Evolutionary conservation across 2,329 filamentous ascomycete species (phyloP).

Genomic region (Fusarium poae): DNA sequence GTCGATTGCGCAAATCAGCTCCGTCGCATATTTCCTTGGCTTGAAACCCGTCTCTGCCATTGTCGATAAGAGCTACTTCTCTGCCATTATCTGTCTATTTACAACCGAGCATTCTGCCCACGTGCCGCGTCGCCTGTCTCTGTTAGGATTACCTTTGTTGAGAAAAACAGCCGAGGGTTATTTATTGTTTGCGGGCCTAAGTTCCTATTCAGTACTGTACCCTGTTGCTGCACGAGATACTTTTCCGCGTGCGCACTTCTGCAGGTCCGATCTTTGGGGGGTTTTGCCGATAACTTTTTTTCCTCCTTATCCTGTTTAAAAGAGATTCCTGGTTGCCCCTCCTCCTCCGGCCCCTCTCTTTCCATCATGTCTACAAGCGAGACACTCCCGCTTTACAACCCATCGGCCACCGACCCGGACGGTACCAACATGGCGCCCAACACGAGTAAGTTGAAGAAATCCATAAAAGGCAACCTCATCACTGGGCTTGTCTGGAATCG

Average conservation of each 20-base stretch:
- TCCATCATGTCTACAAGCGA: slow-evolving; percentile 51
- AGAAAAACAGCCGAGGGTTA: slow-evolving; percentile 20
- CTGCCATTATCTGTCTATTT: slow-evolving; percentile 16
- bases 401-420: slow-evolving; percentile 46
- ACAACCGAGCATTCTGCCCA: slow-evolving; percentile 18
- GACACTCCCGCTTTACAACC: slow-evolving; percentile 52
- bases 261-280: slow-evolving; percentile 31
- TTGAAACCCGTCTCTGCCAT: slow-evolving; percentile 35
- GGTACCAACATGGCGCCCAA: slow-evolving; percentile 53
- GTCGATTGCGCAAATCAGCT: slow-evolving; percentile 33
- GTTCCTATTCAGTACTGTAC: neutral
- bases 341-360: slow-evolving; percentile 45
- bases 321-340: slow-evolving; percentile 43
- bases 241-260: slow-evolving; percentile 25
- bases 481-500: neutral
- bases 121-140: slow-evolving; percentile 35
- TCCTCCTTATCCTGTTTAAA: slow-evolving; percentile 38
- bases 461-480: neutral
- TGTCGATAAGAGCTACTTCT: slow-evolving; percentile 38
- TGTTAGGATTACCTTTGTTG: slow-evolving; percentile 26
- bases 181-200: slow-evolving; percentile 18
- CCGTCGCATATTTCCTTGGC: slow-evolving; percentile 32
- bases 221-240: slow-evolving; percentile 19
- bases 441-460: slow-evolving; percentile 47
- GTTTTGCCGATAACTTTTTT: slow-evolving; percentile 36